Evolutionary conservation across 1,284 basidiomycete species (phyloP), one percentile per base, ranked within the genome.

Genomic region (Sporisorium exsertum): DNA sequence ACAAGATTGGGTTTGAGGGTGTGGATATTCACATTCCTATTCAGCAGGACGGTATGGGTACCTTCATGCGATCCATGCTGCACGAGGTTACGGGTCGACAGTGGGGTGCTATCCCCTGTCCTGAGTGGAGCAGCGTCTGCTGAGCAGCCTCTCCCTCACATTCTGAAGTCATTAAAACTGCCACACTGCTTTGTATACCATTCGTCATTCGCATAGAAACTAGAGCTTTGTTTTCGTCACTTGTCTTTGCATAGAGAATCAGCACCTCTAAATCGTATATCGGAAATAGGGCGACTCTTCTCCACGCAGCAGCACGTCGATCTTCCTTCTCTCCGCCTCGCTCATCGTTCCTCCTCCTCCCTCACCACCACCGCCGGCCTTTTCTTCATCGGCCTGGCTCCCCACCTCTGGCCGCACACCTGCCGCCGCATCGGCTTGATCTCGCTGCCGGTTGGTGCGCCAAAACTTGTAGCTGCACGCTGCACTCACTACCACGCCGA

Each of bases 111-210:
- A 74, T 79, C 49, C 58, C 76, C 20, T 58, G 40, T 20, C 70
- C 70, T 1, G 67, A 77, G 33, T 79, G 77, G 77, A 79, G 74
- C 66, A 57, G 58, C 51, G 70, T 76, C 45, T 78, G 76, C 62
- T 74, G 42, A 57, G 40, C 37, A 32, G 22, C 22, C 8, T 43
- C 20, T 27, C 46, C 22, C 22, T 13, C 27, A 32, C 29, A 32
- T 37, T 35, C 32, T 32, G 6, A 32, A 32, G 6, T 6, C 43
- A 12, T 26, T 35, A 33, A 16, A 32, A 24, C 12, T 18, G 40
- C 20, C 16, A 26, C 42, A 9, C 15, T 49, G 43, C 46, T 58
- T 15, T 58, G 57, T 59, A 65, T 65, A 65, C 63, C 63, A 65
- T 49, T 32, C 18, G 51, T 54, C 51, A 58, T 35, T 40, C 26